A percentile compares a stretch with the other conserved stretches of the same genome.
Evolutionary conservation across 495 filamentous ascomycete species (phyloP).

Genomic region (Aspergillus incahuasiensis): DNA sequence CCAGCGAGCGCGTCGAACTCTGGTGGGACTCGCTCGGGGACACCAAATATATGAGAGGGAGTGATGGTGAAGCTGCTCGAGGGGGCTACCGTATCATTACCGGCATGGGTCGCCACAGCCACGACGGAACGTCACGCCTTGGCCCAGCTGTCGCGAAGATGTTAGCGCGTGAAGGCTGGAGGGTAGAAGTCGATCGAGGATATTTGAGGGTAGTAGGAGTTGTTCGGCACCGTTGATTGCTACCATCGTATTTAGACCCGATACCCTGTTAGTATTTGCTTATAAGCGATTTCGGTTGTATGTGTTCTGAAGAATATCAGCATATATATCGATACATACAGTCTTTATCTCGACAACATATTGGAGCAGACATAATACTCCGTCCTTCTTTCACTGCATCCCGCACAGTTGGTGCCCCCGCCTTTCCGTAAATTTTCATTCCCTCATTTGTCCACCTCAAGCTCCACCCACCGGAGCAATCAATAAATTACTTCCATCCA

Average conservation of each 20-base stretch:
- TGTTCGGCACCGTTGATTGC: constrained; percentile 23
- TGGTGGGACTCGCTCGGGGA: constrained; percentile 82
- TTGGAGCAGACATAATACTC: too few species aligned
- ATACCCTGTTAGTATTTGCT: constrained; percentile 13
- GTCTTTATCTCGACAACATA: not conserved
- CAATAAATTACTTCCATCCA: not conserved
- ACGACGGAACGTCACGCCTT: constrained; percentile 67
- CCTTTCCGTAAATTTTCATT: constrained; percentile 5
- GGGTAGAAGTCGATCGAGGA: constrained; percentile 63
- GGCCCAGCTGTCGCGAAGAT: constrained; percentile 77
- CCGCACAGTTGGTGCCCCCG: not conserved
- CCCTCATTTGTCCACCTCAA: not conserved
- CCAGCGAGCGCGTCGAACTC: constrained; percentile 54
- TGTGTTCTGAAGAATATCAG: not conserved
- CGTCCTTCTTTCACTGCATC: not conserved
- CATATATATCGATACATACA: not conserved
- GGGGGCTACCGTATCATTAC: constrained; percentile 69
- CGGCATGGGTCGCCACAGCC: constrained; percentile 72
- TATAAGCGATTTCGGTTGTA: not conserved
- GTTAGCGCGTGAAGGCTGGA: constrained; percentile 78
- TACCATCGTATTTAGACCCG: not conserved
- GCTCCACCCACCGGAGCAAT: not conserved
- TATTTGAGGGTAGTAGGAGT: constrained; percentile 59
- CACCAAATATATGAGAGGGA: constrained; percentile 42
- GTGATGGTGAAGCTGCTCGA: constrained; percentile 33